Evolutionary conservation across 345 rosid genomes (phyloP).

Genomic region (Syzygium jambos): DNA sequence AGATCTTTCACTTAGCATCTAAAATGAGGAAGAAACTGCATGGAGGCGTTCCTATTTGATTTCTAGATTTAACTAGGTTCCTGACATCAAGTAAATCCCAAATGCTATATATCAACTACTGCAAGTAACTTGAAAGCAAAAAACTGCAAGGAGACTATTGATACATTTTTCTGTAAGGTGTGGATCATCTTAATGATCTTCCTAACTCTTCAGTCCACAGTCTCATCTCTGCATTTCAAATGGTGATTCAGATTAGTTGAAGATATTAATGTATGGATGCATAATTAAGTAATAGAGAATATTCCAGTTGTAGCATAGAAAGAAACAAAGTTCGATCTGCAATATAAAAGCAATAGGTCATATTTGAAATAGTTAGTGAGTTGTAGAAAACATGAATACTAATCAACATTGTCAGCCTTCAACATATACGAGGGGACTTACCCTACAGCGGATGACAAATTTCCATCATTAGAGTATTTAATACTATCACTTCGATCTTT

Average conservation of each 20-base stretch:
- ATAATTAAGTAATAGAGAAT: not conserved
- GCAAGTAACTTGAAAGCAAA: not conserved
- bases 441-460: constrained; percentile 27
- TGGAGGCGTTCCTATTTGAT: not conserved
- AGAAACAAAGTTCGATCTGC: not conserved
- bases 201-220: not conserved
- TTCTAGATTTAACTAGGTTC: not conserved
- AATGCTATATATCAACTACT: not conserved
- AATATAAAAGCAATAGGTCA: not conserved
- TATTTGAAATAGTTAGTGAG: not conserved
- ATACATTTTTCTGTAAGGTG: not conserved
- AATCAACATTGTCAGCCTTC: not conserved
- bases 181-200: not conserved
- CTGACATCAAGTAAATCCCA: not conserved
- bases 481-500: constrained; percentile 27
- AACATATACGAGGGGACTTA: constrained; percentile 18
- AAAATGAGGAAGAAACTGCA: not conserved
- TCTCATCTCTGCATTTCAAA: not conserved
- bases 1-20: not conserved
- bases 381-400: not conserved
- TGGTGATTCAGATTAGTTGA: not conserved
- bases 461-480: constrained; percentile 7
- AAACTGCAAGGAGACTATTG: not conserved
- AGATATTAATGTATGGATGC: not conserved
- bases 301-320: not conserved